Evolutionary conservation across 352 stramenopile genomes (phyloP), one percentile per base, ranked within the genome.

Genomic region (Phytophthora litchii): DNA sequence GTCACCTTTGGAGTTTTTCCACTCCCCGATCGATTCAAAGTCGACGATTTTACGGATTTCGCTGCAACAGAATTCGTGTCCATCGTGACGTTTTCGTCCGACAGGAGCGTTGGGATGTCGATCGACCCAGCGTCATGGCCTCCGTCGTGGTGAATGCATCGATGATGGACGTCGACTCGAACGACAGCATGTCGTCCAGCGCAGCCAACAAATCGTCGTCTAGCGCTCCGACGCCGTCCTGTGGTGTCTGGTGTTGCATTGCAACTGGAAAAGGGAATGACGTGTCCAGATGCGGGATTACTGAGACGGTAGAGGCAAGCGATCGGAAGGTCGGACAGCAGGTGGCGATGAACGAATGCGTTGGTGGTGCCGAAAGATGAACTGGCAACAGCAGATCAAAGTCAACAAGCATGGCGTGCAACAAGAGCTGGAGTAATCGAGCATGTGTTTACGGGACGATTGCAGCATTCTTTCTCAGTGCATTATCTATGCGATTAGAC

Each of bases 111-210:
- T 6, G 51, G 40, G 10, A 48, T 54, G 0, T 55, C 64, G 12
- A 61, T 51, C 10, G 46, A 61, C 17, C 64, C 50, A 9, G 67
- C 9, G 0, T 67, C 60, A 38, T 64, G 44, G 3, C 37, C 42
- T n/a, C 45, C 14, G 54, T 21, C 19, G 37, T 7, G 16, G 52
- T 8, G 17, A 72, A 68, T 3, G 58, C 41, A 38, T 61, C 46
- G 46, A 11, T 17, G 17, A 60, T 44, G 11, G 50, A 32, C 19
- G 42, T 42, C 1, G 53, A 56, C 2, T 74, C 64, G 21, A 78
- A 60, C 31, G 64, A 63, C 38, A 78, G 49, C 34, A 78, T 23
- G 53, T 78, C 69, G 47, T 74, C 64, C 21, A 74, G 35, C 20
- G 50, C 60, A 2, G 58, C 69, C 32, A 74, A 45, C 40, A 74